Evolutionary conservation across 179 eudicot genomes (phyloP).

Genomic region (Spinacia oleracea): DNA sequence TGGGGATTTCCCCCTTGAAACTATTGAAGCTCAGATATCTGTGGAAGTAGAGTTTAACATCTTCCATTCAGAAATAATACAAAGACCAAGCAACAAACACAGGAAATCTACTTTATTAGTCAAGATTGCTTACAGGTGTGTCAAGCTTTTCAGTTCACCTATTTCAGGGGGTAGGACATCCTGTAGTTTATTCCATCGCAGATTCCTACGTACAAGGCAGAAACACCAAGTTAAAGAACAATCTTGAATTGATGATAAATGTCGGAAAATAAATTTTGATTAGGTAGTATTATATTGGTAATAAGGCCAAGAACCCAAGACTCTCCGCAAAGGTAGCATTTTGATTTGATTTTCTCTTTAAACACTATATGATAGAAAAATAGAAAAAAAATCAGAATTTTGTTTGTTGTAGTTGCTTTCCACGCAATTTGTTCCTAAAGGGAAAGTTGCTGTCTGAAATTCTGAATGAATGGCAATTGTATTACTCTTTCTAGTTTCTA

Average conservation of each 20-base stretch:
- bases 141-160: constrained; percentile 95
- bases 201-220: constrained; percentile 66
- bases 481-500: not conserved
- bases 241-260: not conserved
- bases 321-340: constrained; percentile 8
- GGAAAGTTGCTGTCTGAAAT: not conserved
- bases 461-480: not conserved
- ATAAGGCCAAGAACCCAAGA: not conserved
- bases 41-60: constrained; percentile 8
- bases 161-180: constrained; percentile 93
- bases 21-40: constrained; percentile 95
- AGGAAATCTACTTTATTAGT: not conserved
- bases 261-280: not conserved
- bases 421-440: not conserved
- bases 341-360: not conserved
- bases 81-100: not conserved
- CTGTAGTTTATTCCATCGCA: constrained; percentile 98
- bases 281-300: not conserved
- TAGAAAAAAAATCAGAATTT: not conserved
- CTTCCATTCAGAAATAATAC: constrained; percentile 11
- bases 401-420: not conserved
- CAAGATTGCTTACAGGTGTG: constrained; percentile 77
- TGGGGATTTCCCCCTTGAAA: constrained; percentile 97
- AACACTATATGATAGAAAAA: not conserved
- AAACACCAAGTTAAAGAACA: constrained; percentile 17